A percentile compares a stretch with the other conserved stretches of the same genome.
phyloP scores from a whole-genome alignment of 176 grass and related monocot genomes.

The Saccharum officinarum region DNA sequence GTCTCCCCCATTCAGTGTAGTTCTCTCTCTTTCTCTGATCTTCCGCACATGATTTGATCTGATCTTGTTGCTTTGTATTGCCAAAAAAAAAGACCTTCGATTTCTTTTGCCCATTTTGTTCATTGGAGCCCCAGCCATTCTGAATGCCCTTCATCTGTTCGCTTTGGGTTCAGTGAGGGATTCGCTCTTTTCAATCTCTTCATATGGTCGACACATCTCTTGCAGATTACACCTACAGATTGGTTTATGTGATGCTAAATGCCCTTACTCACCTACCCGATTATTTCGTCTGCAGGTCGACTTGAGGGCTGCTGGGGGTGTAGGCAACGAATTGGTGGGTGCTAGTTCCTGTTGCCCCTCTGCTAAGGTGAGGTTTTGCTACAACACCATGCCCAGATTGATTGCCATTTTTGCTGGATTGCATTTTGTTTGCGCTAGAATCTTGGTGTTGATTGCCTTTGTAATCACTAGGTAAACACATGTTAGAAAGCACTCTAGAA shows the following conservation, averaged over 20 bases:
- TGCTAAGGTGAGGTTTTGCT: slow-evolving; percentile 30
- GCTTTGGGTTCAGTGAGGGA: not conserved
- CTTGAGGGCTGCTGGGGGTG: not conserved
- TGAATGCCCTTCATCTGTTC: not conserved
- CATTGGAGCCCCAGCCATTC: not conserved
- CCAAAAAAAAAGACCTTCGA: not conserved
- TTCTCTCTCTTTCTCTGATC: not conserved
- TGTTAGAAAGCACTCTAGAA: not conserved
- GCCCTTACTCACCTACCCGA: not conserved
- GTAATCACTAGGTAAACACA: not conserved
- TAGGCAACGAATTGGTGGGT: not conserved
- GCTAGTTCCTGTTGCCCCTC: not conserved
- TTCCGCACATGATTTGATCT: not conserved
- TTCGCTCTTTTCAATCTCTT: not conserved
- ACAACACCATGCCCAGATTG: not conserved
- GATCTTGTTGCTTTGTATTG: no score
- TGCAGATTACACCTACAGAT: no score
- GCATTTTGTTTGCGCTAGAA: not conserved
- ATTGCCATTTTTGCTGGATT: not conserved
- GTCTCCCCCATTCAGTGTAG: not conserved
- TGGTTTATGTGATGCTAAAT: not conserved
- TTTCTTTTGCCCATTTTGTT: not conserved
- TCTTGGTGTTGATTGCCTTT: no score
- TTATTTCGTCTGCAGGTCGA: not conserved
- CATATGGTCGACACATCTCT: not conserved